These are phyloP conservation scores for Selaginella moellendorffii DNA, from an alignment of 75 land plant genomes.

Conservation along the genomic window DNA sequence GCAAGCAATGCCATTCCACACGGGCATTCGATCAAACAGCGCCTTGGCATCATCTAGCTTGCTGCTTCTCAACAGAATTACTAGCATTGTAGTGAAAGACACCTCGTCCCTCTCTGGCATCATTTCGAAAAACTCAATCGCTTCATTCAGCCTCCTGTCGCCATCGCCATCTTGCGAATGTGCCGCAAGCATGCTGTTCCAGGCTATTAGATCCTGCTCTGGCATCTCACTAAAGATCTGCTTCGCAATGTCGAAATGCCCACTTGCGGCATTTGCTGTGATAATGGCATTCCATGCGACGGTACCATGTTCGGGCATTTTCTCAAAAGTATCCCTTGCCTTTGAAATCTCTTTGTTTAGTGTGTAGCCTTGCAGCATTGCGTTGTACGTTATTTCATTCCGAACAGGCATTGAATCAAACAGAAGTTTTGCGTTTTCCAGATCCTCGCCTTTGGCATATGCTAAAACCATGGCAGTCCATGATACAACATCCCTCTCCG, in stretches of 20 bases:
- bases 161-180: neutral
- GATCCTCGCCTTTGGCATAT: neutral
- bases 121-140: neutral
- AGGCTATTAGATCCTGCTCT: neutral
- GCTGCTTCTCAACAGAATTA: neutral
- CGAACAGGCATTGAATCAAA: neutral
- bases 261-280: neutral
- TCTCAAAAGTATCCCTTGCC: neutral
- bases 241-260: neutral
- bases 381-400: neutral
- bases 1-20: too few relatives aligned
- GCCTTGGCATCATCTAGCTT: neutral
- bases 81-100: neutral
- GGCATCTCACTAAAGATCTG: neutral
- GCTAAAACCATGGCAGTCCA: neutral
- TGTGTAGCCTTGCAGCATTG: neutral
- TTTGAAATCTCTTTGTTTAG: neutral
- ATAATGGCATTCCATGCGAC: neutral
- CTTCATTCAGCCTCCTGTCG: neutral
- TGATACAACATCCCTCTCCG: neutral
- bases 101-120: neutral
- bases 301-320: neutral
- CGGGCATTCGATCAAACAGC: neutral
- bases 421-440: neutral
- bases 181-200: neutral